A percentile compares a stretch with the other conserved stretches of the same genome.
Conservation (phyloP, 805 yeast species). For the Yarrowia yakushimensis region DNA sequence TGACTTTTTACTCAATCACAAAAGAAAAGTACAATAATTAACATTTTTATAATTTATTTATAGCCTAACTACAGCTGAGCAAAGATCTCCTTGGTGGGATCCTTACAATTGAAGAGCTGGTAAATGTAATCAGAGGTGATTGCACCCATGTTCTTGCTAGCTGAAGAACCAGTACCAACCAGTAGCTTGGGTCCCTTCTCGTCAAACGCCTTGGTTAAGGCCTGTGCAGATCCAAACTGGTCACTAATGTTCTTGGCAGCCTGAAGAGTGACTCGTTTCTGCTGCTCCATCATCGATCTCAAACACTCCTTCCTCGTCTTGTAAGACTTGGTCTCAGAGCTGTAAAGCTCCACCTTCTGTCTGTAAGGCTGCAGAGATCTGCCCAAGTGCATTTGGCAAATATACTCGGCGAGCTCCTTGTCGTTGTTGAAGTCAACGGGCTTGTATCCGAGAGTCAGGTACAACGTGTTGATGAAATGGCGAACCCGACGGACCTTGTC, state of each 20-base stretch:
- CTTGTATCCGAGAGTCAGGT: neutral
- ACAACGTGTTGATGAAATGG: neutral
- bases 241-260: slow-evolving; percentile 14
- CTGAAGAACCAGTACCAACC: neutral
- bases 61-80: neutral
- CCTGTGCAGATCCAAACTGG: neutral
- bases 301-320: slow-evolving; percentile 6
- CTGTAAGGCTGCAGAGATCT: slow-evolving; percentile 15
- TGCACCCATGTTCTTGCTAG: neutral
- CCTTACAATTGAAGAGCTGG: slow-evolving; percentile 6
- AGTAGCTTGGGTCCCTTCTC: slow-evolving; percentile 3
- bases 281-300: slow-evolving; percentile 7
- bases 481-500: neutral
- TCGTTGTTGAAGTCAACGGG: slow-evolving; percentile 7
- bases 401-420: slow-evolving; percentile 5
- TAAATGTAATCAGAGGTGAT: neutral
- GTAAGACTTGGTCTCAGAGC: slow-evolving; percentile 6
- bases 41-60: neutral
- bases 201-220: neutral
- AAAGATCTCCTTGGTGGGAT: slow-evolving; percentile 17
- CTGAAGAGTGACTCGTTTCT: neutral
- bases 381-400: neutral
- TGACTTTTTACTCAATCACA: neutral
- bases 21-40: neutral
- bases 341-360: neutral